Percentiles rank a stretch among this genome's conserved stretches.
Evolutionary conservation across 345 rosid species (phyloP).

Genomic region (Lepidium didymum): DNA sequence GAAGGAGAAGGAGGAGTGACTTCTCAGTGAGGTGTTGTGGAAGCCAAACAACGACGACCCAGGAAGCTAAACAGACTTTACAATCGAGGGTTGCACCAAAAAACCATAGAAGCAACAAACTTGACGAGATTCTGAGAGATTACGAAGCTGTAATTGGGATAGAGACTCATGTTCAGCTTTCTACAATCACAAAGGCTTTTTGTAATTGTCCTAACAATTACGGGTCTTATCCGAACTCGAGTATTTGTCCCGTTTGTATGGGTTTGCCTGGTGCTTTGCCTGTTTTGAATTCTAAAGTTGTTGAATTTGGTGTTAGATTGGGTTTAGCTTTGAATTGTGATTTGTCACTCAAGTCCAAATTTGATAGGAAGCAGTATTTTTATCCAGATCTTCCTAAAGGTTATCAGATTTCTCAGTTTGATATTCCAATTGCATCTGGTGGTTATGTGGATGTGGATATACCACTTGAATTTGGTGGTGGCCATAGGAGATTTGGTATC

Average conservation of each 20-base stretch:
- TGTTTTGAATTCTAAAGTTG: constrained; percentile 73
- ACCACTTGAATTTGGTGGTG: constrained; percentile 87
- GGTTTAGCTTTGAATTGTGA: constrained; percentile 87
- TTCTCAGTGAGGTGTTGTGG: constrained; percentile 43
- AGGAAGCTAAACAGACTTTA: constrained; percentile 40
- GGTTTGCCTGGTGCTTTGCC: constrained; percentile 98
- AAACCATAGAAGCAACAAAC: constrained; percentile 33
- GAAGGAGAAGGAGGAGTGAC: constrained; percentile 37
- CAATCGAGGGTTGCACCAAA: constrained; percentile 41
- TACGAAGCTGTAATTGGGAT: constrained; percentile 88
- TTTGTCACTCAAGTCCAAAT: constrained; percentile 71
- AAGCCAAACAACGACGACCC: constrained; percentile 43
- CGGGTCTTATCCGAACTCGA: constrained; percentile 68
- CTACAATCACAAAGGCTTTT: constrained; percentile 82
- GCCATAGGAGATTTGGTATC: constrained; percentile 79
- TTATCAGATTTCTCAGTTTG: constrained; percentile 94
- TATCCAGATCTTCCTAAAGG: constrained; percentile 98
- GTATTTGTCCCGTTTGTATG: constrained; percentile 86
- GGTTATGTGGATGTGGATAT: constrained; percentile 83
- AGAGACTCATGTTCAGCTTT: constrained; percentile 94
- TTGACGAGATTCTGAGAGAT: constrained; percentile 46
- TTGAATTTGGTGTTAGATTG: constrained; percentile 74
- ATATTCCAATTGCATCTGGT: constrained; percentile 72
- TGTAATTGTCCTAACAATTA: constrained; percentile 82
- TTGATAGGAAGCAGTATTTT: constrained; percentile 94